A percentile compares a stretch with the other conserved stretches of the same genome.
These are phyloP conservation scores for Puccinia brachypodii DNA, from an alignment of 1,284 basidiomycete genomes.

Conservation along the genomic window DNA sequence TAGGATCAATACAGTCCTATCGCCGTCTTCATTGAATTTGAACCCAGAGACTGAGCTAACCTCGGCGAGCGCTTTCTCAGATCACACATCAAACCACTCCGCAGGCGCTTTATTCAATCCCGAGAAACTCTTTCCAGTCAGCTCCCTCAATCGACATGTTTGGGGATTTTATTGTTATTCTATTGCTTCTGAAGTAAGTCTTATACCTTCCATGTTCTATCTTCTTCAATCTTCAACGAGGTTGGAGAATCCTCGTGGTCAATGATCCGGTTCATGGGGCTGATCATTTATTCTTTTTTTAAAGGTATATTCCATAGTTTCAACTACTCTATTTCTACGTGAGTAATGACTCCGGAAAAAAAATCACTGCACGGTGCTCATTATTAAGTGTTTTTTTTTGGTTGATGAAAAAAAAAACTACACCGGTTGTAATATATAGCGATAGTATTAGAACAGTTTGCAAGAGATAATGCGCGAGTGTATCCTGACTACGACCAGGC, in stretches of 20 bases:
- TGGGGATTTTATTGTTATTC: constrained; percentile 41
- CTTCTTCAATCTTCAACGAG: background rate
- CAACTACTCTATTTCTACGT: constrained; percentile 36
- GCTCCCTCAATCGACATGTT: background rate
- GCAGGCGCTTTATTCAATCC: background rate
- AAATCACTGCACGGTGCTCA: background rate
- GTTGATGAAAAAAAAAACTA: background rate
- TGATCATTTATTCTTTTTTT: background rate
- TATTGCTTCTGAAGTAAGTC: constrained; percentile 36
- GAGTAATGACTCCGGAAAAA: background rate
- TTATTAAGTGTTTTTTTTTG: background rate
- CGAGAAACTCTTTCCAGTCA: background rate
- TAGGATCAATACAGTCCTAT: background rate
- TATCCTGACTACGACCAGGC: constrained; percentile 23
- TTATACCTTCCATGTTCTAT: background rate
- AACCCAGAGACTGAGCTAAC: background rate
- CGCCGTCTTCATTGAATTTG: background rate
- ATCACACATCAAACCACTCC: background rate
- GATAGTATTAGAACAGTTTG: constrained; percentile 33
- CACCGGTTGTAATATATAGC: background rate
- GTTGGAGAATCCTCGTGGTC: background rate
- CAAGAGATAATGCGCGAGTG: constrained; percentile 29
- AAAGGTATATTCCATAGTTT: constrained; percentile 39
- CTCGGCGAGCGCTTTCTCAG: background rate
- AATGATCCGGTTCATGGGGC: background rate